Evolutionary conservation across 2,329 filamentous ascomycete species (phyloP).

Genomic region (Annulohypoxylon truncatum): DNA sequence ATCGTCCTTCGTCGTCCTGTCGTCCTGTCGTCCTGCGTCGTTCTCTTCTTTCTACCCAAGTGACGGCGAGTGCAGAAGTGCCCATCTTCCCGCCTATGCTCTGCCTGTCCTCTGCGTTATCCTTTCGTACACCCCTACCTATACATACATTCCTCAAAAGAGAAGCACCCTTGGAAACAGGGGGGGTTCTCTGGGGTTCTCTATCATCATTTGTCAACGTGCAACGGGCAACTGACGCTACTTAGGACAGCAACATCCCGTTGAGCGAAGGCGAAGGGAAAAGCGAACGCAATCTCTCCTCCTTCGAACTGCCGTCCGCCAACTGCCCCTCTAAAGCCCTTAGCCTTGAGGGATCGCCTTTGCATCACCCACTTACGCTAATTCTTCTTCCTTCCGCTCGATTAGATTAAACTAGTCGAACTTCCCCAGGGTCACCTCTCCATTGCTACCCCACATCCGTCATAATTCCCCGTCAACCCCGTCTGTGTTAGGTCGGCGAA

Average conservation of each 20-base stretch:
- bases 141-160: slow-evolving; percentile 13
- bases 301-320: slow-evolving; percentile 4
- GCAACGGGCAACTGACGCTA: slow-evolving; percentile 1
- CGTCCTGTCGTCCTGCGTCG: background rate
- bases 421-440: slow-evolving; percentile 6
- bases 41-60: background rate
- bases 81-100: slow-evolving; percentile 6
- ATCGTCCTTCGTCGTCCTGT: slow-evolving; percentile 10
- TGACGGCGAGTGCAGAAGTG: slow-evolving; percentile 12
- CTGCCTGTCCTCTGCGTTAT: background rate
- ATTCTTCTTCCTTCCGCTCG: background rate
- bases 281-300: background rate
- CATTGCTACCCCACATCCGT: slow-evolving; percentile 14
- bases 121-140: slow-evolving; percentile 21
- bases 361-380: slow-evolving; percentile 12
- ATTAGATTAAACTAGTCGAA: slow-evolving; percentile 4
- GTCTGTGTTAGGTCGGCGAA: background rate
- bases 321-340: background rate
- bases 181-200: slow-evolving; percentile 16
- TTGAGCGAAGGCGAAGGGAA: slow-evolving; percentile 4
- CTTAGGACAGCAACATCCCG: slow-evolving; percentile 17
- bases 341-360: slow-evolving; percentile 5
- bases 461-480: slow-evolving; percentile 9
- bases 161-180: slow-evolving; percentile 7
- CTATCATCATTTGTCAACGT: slow-evolving; percentile 4